Evolutionary conservation across 805 yeast genomes (phyloP).

Genomic region (Yueomyces sinensis): DNA sequence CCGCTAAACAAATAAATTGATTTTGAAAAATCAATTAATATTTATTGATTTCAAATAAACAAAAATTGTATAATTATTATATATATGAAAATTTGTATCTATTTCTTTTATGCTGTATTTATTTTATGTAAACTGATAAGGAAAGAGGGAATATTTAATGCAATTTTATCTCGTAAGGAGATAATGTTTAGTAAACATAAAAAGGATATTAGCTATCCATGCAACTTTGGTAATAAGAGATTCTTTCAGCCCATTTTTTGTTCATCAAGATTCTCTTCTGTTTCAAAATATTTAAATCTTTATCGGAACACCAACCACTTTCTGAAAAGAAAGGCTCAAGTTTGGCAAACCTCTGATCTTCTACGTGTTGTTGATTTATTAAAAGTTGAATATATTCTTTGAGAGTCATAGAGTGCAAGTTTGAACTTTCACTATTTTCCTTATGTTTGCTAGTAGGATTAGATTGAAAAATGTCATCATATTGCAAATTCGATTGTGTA

Average conservation of each 20-base stretch:
- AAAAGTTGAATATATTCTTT: slow-evolving; percentile 15
- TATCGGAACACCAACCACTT: slow-evolving; percentile 20
- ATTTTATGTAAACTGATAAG: no score
- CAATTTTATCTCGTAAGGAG: no score
- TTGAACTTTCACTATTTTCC: slow-evolving; percentile 1
- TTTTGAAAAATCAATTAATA: no score
- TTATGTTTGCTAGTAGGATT: slow-evolving; percentile 2
- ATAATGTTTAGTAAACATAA: no score
- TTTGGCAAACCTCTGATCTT: slow-evolving; percentile 16
- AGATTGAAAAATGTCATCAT: slow-evolving; percentile 9
- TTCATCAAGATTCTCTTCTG: slow-evolving; percentile 17
- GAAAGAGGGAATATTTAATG: no score
- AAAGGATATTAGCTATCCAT: background rate
- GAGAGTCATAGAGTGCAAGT: slow-evolving; percentile 12
- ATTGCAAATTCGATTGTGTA: slow-evolving; percentile 13
- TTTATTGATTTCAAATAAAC: no score
- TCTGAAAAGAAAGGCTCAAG: slow-evolving; percentile 14
- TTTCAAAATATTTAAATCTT: slow-evolving; percentile 13
- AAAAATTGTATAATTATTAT: no score
- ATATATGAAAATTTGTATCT: no score
- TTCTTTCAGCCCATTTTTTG: slow-evolving; percentile 22
- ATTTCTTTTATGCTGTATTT: no score
- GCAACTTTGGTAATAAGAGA: slow-evolving; percentile 10
- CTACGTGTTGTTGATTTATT: slow-evolving; percentile 15
- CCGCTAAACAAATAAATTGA: no score